Evolutionary conservation across 805 yeast species (phyloP).

Genomic region (Yarrowia sp.): DNA sequence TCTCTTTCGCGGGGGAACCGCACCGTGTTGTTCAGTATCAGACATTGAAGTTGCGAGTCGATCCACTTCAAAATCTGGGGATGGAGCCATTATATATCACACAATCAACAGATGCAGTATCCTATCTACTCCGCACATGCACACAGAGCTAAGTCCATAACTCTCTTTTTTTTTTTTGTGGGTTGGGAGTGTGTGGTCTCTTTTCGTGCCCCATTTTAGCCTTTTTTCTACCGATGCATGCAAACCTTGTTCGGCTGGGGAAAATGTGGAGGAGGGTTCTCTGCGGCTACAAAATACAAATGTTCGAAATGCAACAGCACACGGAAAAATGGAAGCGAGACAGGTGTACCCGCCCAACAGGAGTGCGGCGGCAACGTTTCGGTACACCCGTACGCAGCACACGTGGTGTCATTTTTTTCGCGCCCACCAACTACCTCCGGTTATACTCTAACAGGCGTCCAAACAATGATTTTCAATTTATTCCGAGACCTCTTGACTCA

Average conservation of each 20-base stretch:
- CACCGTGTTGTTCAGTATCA: slow-evolving; percentile 24
- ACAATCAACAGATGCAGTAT: slow-evolving; percentile 7
- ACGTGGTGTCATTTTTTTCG: no score
- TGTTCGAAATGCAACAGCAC: background rate
- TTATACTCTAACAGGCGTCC: no score
- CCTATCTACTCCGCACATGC: slow-evolving; percentile 26
- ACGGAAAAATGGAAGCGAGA: background rate
- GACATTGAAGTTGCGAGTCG: slow-evolving; percentile 19
- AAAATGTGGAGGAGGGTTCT: slow-evolving; percentile 11
- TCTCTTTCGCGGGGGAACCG: slow-evolving; percentile 45
- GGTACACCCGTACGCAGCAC: background rate
- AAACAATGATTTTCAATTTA: background rate
- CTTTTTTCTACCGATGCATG: slow-evolving; percentile 9
- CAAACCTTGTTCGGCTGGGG: slow-evolving; percentile 21
- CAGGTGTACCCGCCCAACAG: background rate
- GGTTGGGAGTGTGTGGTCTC: background rate
- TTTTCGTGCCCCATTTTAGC: background rate
- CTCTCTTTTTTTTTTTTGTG: background rate
- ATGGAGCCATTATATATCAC: slow-evolving; percentile 17
- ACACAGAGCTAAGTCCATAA: slow-evolving; percentile 2
- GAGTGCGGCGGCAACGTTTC: background rate
- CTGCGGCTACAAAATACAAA: slow-evolving; percentile 6
- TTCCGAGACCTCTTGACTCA: slow-evolving; percentile 23
- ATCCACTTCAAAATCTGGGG: background rate
- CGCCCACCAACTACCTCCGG: no score